phyloP scores from a whole-genome alignment of 1,284 basidiomycete species.

The Heterobasidion occidentale region DNA sequence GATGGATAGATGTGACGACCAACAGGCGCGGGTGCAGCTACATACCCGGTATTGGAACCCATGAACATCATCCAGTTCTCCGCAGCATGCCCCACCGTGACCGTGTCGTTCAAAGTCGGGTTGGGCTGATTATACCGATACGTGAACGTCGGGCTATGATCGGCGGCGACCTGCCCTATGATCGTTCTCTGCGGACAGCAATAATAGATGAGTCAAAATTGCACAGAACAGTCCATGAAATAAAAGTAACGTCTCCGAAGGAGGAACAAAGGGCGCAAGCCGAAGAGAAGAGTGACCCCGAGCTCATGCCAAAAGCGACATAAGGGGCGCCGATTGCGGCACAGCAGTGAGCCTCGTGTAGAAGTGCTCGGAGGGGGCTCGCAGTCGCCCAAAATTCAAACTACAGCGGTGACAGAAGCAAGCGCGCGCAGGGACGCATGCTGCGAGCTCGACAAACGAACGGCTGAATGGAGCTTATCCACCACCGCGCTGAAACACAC shows the following conservation, averaged over 20 bases:
- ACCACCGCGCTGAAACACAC: no score
- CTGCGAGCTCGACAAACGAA: no score
- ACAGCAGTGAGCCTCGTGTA: neutral
- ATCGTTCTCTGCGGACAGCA: conserved; percentile 32
- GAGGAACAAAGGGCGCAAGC: neutral
- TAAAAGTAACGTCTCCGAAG: neutral
- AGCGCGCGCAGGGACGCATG: no score
- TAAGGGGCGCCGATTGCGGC: neutral
- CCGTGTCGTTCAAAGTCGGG: conserved; percentile 26
- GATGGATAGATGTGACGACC: neutral
- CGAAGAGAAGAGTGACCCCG: neutral
- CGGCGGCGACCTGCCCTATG: conserved; percentile 31
- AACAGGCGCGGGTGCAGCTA: neutral
- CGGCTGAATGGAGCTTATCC: no score
- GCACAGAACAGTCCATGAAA: neutral
- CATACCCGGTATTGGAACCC: conserved; percentile 50
- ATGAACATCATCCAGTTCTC: conserved; percentile 63
- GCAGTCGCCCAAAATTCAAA: no score
- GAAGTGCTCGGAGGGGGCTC: neutral
- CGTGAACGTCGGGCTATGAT: conserved; percentile 30
- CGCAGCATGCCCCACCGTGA: conserved; percentile 38
- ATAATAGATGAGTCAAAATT: neutral
- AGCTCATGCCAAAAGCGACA: neutral
- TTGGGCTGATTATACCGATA: conserved; percentile 53
- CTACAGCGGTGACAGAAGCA: no score